Evolutionary conservation across 2,329 filamentous ascomycete species (phyloP), one percentile per base, ranked within the genome.

Genomic region (Ascochyta pisi): DNA sequence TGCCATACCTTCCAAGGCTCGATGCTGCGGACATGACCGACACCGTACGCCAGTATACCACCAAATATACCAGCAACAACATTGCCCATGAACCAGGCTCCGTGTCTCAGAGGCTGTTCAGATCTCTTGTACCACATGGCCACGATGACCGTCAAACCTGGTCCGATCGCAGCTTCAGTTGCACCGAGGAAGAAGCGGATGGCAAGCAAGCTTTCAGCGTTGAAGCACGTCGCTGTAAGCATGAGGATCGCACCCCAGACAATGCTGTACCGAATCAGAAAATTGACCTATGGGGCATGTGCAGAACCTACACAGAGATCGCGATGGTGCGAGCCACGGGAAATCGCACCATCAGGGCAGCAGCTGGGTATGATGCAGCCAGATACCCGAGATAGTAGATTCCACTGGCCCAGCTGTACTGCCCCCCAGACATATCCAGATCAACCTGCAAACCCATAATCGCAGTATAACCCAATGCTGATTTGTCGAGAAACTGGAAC

Each of bases 91-190:
- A 61, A 65, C 60, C 60, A 63, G 4, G 56, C 50, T 12, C 59
- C 61, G 8, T 58, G 84, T 1, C 85, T 77, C 6, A 84, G 77
- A 0, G 86, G 85, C 63, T 89, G 86, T 63, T 89, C 83, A 7
- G 79, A 77, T 10, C 84, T 78, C 0, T 85, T 87, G 61, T 87
- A 84, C 81, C 84, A 89, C 85, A 87, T 88, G 10, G 80, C 81
- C 0, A 85, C 87, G 31, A 88, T 84, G 3, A 88, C 72, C 79
- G 88, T 86, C 57, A 88, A 86, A 0, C 79, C 81, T 2, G 85
- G 85, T 1, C 45, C 54, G 15, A 64, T 55, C 3, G 50, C 47
- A 26, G 58, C 75, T 64, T 86, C 83, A 53, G 83, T 83, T 41
- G 77, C 78, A 15, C 83, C 83, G 1, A 84, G 73, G 3, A 85